Percentiles rank a stretch among this genome's conserved stretches.
These are phyloP conservation scores for Cryptosporidium tyzzeri DNA, from an alignment of 169 alveolate genomes.

Conservation along the genomic window DNA sequence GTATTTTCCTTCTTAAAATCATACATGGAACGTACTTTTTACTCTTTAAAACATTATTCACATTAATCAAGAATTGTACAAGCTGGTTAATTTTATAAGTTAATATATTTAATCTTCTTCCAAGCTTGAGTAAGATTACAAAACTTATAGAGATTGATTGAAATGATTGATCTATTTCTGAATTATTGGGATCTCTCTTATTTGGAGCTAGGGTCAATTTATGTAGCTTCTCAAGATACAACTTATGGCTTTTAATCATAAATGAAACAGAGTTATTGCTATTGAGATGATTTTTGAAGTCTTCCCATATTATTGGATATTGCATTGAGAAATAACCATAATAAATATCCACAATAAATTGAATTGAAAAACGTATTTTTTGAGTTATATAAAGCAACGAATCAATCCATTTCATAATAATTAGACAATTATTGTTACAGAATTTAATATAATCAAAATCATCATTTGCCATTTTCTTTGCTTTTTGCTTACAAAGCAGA, in stretches of 20 bases:
- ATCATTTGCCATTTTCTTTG: background rate
- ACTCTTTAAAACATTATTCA: background rate
- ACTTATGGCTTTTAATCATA: constrained; percentile 29
- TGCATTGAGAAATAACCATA: constrained; percentile 14
- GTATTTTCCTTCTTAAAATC: constrained; percentile 40
- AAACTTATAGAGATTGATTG: constrained; percentile 45
- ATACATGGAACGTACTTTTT: constrained; percentile 47
- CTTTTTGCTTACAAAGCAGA: constrained; percentile 22
- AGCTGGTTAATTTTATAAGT: constrained; percentile 15
- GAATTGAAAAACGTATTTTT: constrained; percentile 43
- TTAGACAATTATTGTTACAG: constrained; percentile 28
- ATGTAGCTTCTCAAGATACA: constrained; percentile 22
- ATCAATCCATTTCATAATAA: constrained; percentile 58
- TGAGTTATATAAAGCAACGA: constrained; percentile 2
- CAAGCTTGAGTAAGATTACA: constrained; percentile 31
- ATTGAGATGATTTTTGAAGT: background rate
- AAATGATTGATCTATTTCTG: constrained; percentile 24
- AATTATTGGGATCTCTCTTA: background rate
- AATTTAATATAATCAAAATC: constrained; percentile 4
- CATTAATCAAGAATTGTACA: constrained; percentile 3
- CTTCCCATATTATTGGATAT: constrained; percentile 18
- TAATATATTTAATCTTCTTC: constrained; percentile 20
- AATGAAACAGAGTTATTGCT: constrained; percentile 9
- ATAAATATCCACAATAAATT: constrained; percentile 27
- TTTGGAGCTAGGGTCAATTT: constrained; percentile 43